These are phyloP conservation scores for Plasmodium cynomolgi DNA, from an alignment of 169 alveolate species.

Conservation along the genomic window DNA sequence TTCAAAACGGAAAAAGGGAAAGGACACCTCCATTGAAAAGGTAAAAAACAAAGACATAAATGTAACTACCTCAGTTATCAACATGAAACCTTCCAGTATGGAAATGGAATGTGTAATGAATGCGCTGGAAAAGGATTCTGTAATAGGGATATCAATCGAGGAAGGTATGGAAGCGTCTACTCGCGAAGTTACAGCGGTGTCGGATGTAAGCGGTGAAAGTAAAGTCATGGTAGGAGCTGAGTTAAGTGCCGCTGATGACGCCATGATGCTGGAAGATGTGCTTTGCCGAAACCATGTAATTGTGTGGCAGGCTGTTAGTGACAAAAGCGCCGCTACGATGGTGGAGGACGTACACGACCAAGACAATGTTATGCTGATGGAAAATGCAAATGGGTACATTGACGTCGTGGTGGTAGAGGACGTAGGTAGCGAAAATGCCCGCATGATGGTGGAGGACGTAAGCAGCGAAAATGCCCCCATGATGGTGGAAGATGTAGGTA, in stretches of 20 bases:
- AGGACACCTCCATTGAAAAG: not conserved
- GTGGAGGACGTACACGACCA: not conserved
- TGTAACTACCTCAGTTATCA: not conserved
- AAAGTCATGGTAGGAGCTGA: not conserved
- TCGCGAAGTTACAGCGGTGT: not conserved
- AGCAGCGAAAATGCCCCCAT: not conserved
- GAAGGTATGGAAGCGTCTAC: not conserved
- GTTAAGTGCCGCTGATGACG: not conserved
- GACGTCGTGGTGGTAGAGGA: not conserved
- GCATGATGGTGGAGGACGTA: not conserved
- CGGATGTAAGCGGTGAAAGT: not conserved
- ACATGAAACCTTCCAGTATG: not conserved
- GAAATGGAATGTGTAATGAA: not conserved
- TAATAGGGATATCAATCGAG: not conserved
- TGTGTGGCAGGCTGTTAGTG: not conserved
- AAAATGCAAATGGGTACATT: not conserved
- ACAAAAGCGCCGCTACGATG: not conserved
- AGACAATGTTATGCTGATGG: not conserved
- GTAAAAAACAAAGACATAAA: not conserved
- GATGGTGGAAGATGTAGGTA: not conserved
- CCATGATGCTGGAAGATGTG: not conserved
- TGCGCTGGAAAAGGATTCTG: not conserved
- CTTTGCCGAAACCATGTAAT: not conserved
- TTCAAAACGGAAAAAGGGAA: not conserved
- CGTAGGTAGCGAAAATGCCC: not conserved